Evolutionary conservation across 768 basidiomycete genomes (phyloP).

Genomic region (Lactarius tabidus): DNA sequence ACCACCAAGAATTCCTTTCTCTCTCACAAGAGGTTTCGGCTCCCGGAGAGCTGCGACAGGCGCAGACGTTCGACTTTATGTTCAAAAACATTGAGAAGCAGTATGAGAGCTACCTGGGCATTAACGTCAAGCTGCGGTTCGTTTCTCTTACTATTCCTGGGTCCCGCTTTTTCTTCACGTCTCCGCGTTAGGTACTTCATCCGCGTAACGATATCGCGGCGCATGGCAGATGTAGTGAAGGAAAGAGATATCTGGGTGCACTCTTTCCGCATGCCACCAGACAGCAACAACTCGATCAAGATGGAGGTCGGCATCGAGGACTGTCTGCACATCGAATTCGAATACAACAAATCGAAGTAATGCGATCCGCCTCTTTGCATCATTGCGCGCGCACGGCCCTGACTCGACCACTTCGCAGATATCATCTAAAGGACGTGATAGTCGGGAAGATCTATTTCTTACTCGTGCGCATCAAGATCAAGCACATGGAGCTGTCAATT

Average conservation of each 20-base stretch:
- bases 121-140: slow-evolving; percentile 95
- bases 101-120: slow-evolving; percentile 96
- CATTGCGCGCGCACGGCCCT: not conserved
- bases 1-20: slow-evolving; percentile 97
- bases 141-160: slow-evolving; percentile 28
- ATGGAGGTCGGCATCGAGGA: slow-evolving; percentile 99
- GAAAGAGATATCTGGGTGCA: slow-evolving; percentile 98
- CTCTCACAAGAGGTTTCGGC: slow-evolving; percentile 92
- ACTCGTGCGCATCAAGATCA: slow-evolving; percentile 98
- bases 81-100: slow-evolving; percentile 99
- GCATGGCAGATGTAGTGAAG: slow-evolving; percentile 91
- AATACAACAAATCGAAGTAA: slow-evolving; percentile 99
- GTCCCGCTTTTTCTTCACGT: not conserved
- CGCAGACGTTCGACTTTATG: slow-evolving; percentile 93
- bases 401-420: slow-evolving; percentile 47
- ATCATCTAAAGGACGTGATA: slow-evolving; percentile 98
- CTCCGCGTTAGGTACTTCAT: slow-evolving; percentile 70
- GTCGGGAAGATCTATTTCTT: slow-evolving; percentile 99
- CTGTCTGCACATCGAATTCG: slow-evolving; percentile 97
- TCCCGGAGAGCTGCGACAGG: slow-evolving; percentile 93
- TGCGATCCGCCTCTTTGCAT: slow-evolving; percentile 32
- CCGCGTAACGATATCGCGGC: slow-evolving; percentile 82
- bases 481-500: slow-evolving; percentile 98
- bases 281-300: slow-evolving; percentile 97
- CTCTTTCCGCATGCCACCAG: slow-evolving; percentile 97